Evolutionary conservation across 768 basidiomycete species (phyloP).

Genomic region (Amanita molliuscula): DNA sequence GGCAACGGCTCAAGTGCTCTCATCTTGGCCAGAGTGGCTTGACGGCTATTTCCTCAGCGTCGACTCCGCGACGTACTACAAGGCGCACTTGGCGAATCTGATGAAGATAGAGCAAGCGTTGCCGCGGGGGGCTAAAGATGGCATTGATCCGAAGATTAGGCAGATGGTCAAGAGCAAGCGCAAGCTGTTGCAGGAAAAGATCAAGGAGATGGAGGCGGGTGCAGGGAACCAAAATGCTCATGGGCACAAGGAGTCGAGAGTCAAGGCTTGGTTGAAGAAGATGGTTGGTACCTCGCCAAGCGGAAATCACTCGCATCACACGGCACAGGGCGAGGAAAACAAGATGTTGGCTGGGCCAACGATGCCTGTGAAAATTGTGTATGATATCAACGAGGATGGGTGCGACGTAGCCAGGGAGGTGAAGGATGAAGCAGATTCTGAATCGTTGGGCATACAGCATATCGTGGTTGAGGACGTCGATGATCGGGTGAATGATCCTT

Average conservation of each 20-base stretch:
- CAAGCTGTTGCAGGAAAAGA: constrained; percentile 26
- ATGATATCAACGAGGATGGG: constrained; percentile 27
- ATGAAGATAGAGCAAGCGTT: constrained; percentile 21
- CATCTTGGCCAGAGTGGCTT: constrained; percentile 29
- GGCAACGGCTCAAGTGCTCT: constrained; percentile 3
- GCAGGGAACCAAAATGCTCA: constrained; percentile 21
- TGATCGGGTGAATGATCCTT: constrained; percentile 22
- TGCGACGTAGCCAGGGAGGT: constrained; percentile 32
- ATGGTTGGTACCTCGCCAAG: constrained; percentile 24
- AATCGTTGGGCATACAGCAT: not conserved
- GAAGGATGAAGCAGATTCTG: constrained; percentile 14
- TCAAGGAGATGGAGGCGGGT: constrained; percentile 18
- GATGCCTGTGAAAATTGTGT: constrained; percentile 19
- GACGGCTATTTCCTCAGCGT: constrained; percentile 24
- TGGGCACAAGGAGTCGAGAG: constrained; percentile 22
- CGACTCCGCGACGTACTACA: constrained; percentile 22
- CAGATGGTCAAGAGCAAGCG: constrained; percentile 29
- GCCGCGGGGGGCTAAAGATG: constrained; percentile 13
- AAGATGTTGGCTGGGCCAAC: not conserved
- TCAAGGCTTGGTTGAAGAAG: constrained; percentile 58
- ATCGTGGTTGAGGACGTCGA: constrained; percentile 6
- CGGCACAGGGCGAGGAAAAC: not conserved
- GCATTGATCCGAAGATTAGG: constrained; percentile 28
- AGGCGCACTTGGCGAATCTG: constrained; percentile 16
- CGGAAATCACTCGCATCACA: not conserved